Conservation (phyloP, 345 rosid genomes). For the Gynandropsis gynandra region DNA sequence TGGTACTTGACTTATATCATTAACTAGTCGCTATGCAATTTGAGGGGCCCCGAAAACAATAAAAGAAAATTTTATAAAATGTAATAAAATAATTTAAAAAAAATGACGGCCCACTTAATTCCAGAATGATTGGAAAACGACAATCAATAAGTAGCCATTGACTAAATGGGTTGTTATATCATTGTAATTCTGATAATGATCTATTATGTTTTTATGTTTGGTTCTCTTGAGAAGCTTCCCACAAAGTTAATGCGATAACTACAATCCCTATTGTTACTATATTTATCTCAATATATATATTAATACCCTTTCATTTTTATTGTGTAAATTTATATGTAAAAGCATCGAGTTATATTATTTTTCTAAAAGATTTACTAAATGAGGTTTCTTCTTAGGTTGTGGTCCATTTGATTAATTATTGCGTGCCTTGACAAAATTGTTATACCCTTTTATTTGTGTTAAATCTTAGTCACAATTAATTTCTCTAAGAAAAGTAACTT, state of each 20-base stretch:
- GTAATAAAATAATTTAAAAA: conserved; percentile 3
- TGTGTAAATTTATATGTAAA: too few relatives aligned
- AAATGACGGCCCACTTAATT: conserved; percentile 1
- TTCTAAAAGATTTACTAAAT: too few relatives aligned
- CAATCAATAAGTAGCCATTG: conserved; percentile 18
- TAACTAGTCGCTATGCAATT: conserved; percentile 4
- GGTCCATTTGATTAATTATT: conserved; percentile 19
- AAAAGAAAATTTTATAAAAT: background rate
- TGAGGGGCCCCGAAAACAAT: conserved; percentile 10
- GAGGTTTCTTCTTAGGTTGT: conserved; percentile 13
- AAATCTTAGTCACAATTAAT: too few relatives aligned
- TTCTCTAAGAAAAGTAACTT: too few relatives aligned
- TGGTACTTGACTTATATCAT: conserved; percentile 13
- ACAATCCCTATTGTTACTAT: too few relatives aligned
- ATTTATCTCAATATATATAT: too few relatives aligned
- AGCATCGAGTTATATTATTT: too few relatives aligned
- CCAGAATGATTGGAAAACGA: conserved; percentile 17
- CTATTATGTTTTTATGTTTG: conserved; percentile 21
- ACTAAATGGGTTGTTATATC: conserved; percentile 24
- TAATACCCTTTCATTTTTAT: too few relatives aligned
- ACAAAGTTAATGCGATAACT: conserved; percentile 3
- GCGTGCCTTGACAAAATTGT: too few relatives aligned
- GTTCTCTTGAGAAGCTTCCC: conserved; percentile 12
- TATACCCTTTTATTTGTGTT: background rate
- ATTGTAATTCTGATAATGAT: conserved; percentile 14